Conservation (phyloP, 352 stramenopile species). For the Phytophthora ohioensis region DNA sequence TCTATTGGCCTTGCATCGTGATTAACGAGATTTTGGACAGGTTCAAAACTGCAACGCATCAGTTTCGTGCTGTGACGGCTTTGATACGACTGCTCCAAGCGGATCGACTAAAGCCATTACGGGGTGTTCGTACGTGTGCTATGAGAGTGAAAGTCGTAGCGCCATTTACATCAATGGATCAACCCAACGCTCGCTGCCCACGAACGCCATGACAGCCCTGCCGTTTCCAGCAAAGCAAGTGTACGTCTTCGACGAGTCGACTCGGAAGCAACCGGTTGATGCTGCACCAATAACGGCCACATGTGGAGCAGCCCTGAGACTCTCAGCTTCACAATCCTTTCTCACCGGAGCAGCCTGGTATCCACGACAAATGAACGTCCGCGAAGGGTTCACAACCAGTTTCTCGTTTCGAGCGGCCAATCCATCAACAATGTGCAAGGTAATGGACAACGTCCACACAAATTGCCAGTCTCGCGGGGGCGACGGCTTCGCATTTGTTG, state of each 20-base stretch:
- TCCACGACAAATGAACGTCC: constrained; percentile 86
- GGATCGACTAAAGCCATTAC: constrained; percentile 26
- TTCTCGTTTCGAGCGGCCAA: constrained; percentile 90
- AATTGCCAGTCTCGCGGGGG: constrained; percentile 79
- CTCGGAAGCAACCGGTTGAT: constrained; percentile 6
- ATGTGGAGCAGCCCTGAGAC: constrained; percentile 79
- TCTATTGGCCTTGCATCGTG: not conserved
- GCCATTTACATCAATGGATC: constrained; percentile 49
- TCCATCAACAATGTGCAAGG: constrained; percentile 83
- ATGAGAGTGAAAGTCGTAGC: constrained; percentile 50
- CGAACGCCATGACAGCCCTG: constrained; percentile 49
- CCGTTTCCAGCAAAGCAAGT: constrained; percentile 62
- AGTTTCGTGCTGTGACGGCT: constrained; percentile 87
- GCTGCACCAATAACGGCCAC: constrained; percentile 46
- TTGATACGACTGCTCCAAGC: constrained; percentile 22
- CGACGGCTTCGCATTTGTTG: constrained; percentile 84
- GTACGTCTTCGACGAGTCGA: constrained; percentile 28
- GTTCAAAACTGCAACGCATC: constrained; percentile 93
- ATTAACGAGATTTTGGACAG: constrained; percentile 36
- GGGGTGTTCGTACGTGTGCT: constrained; percentile 52
- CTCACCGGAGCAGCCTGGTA: constrained; percentile 92
- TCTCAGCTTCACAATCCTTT: constrained; percentile 81
- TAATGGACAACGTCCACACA: constrained; percentile 91
- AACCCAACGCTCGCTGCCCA: constrained; percentile 48
- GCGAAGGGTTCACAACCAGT: constrained; percentile 91